A percentile compares a stretch with the other conserved stretches of the same genome.
phyloP scores from a whole-genome alignment of 2,329 filamentous ascomycete species.

The Pseudovirgaria hyperparasitica region DNA sequence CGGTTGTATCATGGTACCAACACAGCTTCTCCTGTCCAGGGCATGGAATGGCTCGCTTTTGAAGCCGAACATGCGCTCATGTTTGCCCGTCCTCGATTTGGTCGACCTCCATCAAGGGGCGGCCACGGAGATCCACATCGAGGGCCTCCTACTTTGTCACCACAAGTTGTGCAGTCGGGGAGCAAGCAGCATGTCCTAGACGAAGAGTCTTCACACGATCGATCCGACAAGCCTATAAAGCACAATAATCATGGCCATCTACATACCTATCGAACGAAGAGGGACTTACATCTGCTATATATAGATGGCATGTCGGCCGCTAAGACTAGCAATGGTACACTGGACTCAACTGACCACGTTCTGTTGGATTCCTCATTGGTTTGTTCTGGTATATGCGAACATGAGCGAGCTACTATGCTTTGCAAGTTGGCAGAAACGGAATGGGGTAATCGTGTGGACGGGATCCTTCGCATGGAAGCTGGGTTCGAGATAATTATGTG shows the following conservation, averaged over 20 bases:
- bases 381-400: constrained; percentile 31
- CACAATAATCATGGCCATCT: too few species aligned
- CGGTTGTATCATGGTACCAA: constrained; percentile 54
- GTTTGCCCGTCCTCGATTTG: constrained; percentile 39
- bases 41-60: constrained; percentile 61
- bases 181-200: too few species aligned
- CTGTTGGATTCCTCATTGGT: constrained; percentile 32
- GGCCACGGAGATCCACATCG: constrained; percentile 1
- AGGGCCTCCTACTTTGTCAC: constrained; percentile 6
- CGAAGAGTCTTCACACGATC: too few species aligned
- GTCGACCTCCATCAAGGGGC: constrained; percentile 1
- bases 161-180: too few species aligned
- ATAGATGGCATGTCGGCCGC: constrained; percentile 58
- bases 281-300: constrained; percentile 49
- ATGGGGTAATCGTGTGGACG: constrained; percentile 45
- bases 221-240: too few species aligned
- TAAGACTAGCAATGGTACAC: constrained; percentile 51
- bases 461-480: constrained; percentile 53
- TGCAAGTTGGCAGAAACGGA: constrained; percentile 40
- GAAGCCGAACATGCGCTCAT: constrained; percentile 60
- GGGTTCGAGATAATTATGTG: constrained; percentile 62
- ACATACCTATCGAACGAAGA: constrained; percentile 50
- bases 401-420: constrained; percentile 38
- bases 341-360: constrained; percentile 54
- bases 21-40: constrained; percentile 32